Percentiles rank a stretch among this genome's conserved stretches.
phyloP scores from a whole-genome alignment of 2,329 filamentous ascomycete species.

The Zarea fungicola region DNA sequence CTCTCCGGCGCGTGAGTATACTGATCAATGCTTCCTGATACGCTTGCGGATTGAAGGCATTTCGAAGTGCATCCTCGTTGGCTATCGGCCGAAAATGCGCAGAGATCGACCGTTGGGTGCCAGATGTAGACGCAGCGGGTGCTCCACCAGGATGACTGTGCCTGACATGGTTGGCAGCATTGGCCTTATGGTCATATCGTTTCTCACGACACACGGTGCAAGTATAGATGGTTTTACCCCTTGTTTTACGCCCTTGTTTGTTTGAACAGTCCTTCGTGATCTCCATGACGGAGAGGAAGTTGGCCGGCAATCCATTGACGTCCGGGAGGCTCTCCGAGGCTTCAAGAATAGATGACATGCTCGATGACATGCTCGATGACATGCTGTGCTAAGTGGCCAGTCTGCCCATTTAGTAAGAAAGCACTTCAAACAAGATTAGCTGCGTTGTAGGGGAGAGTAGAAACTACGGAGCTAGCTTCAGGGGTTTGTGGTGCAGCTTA shows the following conservation, averaged over 20 bases:
- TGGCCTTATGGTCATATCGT: neutral
- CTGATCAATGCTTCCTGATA: slow-evolving; percentile 3
- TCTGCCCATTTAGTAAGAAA: too few relatives aligned
- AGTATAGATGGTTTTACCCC: neutral
- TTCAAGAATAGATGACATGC: neutral
- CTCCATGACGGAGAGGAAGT: neutral
- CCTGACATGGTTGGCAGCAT: neutral
- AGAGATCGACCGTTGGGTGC: neutral
- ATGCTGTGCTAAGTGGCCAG: too few relatives aligned
- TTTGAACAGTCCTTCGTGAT: neutral
- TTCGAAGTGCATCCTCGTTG: neutral
- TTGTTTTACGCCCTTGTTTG: neutral
- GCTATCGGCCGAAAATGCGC: neutral
- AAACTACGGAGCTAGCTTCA: too few relatives aligned
- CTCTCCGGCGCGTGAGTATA: neutral
- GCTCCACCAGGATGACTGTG: neutral
- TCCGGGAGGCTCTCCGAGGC: too few relatives aligned
- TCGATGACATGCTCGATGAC: neutral
- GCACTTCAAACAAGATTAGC: too few relatives aligned
- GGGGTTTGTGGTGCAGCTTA: too few relatives aligned
- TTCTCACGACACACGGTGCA: neutral
- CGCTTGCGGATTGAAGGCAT: neutral
- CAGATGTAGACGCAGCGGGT: neutral
- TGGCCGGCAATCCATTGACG: too few relatives aligned
- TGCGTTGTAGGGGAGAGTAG: too few relatives aligned